Evolutionary conservation across 1,139 yeast species (phyloP), one percentile per base, ranked within the genome.

Genomic region (Candida gigantensis): DNA sequence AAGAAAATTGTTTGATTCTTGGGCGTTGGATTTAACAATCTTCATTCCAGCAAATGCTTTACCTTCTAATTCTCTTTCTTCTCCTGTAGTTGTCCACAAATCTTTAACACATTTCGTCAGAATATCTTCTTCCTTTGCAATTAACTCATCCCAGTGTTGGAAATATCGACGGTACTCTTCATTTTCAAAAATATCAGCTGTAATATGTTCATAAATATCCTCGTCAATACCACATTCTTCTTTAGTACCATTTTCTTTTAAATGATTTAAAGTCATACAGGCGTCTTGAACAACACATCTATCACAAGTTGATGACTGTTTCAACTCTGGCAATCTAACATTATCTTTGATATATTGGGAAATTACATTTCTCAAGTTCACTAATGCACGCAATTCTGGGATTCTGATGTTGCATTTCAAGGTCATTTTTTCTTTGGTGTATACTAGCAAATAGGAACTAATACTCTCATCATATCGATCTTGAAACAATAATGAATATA

Each of bases 401-500:
- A 60, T 52, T 23, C 71, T 63, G 4, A 84, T 68, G 25, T 84
- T 84, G 43, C 77, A 75, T 34, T 77, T 70, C 28, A 75, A 72
- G 25, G 84, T 74, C 21, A 75, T 67, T 33, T 72, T 70, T 24
- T 74, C 72, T 43, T 81, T 82, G 0, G 96, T 80, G 57, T 90
- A 92, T 13, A 84, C 86, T 28, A 92, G 63, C 28, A 89, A 60
- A 35, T 84, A 87, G 39, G 80, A 77, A 8, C 73, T 67, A 3
- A 86, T 74, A 26, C 82, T 81, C 36, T 82, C 58, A 24, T 79
- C 82, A 53, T 92, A 92, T 26, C 95, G 65, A 46, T 92, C 97
- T 35, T 81, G 79, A 51, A 89, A 72, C 42, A 92, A 63, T 13
- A 92, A 62, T 0, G 95, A 81, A 56, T 92, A 92, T n/a, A 94